Base-by-base conservation (phyloP, 75 land plant genomes). In the Cunninghamia lanceolata region DNA sequence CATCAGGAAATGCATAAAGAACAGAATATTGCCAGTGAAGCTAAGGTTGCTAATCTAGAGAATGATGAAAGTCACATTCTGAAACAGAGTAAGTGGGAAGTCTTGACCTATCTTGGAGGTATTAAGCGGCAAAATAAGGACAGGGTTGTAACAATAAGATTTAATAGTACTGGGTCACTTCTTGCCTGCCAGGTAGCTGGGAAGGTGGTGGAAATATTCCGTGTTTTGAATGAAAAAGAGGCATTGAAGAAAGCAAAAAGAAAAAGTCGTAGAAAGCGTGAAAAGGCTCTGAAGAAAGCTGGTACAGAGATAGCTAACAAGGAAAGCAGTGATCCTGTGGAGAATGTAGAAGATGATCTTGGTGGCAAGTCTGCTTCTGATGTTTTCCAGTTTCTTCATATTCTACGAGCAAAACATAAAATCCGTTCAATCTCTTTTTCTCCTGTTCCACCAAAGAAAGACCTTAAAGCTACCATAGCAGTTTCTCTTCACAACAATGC, bases 151-250 rank as follows among this genome's bases (percentile, higher is more conserved):
- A 94, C 94, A 45, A 84, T 97, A 70, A 91, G 94, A 86, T 98
- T 98, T 79, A 95, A 93, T 85, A 89, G 86, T 70, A 86, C 84
- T 68, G 99, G 99, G 39, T 89, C 90, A 85, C 88, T 97, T 76
- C 88, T 98, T 71, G 99, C 94, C 40, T 95, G 96, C 82, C 99
- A 98, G 88, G 92, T 87, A 34, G 99, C 99, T 19, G 99, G 99
- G 38, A 96, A 92, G 84, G 89, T 86, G 14, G 88, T 98, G 9
- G 99, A 98, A 81, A 47, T 97, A 30, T 98, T 92, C 82, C 85
- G 90, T 52, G 90, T 98, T 47, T 85, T 94, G 82, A 96, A 94
- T 92, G 96, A 95, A 21, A 75, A 86, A 40, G 95, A 98, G 85
- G 86, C 99, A 15, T 87, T 91, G 88, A 94, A 92, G 68, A 96